A percentile compares a stretch with the other conserved stretches of the same genome.
Conservation (phyloP, 2,329 filamentous ascomycete species). For the Sporothrix humicola region DNA sequence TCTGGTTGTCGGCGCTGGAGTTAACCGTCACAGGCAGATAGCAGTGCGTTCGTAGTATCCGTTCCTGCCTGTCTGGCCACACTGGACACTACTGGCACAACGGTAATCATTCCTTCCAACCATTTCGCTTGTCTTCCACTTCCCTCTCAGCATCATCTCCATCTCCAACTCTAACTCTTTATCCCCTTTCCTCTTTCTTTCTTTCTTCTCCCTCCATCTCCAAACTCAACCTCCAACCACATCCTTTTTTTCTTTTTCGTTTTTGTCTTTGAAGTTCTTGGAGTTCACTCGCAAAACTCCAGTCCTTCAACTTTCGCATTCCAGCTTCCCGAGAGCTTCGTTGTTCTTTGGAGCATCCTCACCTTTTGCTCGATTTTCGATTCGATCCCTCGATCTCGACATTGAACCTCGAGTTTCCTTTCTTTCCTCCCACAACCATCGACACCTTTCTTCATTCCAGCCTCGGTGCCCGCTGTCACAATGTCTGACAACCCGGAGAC, state of each 20-base stretch:
- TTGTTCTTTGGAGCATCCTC: neutral
- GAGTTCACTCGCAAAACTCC: neutral
- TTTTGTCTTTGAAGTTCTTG: neutral
- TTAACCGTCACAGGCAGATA: neutral
- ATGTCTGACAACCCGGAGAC: slow-evolving; percentile 66
- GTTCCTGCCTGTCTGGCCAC: slow-evolving; percentile 30
- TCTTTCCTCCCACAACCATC: slow-evolving; percentile 16
- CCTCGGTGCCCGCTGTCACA: slow-evolving; percentile 48
- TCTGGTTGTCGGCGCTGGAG: neutral
- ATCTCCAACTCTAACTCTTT: slow-evolving; percentile 24
- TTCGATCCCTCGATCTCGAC: slow-evolving; percentile 1
- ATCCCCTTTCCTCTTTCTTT: slow-evolving; percentile 19
- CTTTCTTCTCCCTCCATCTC: slow-evolving; percentile 21
- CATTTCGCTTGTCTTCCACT: slow-evolving; percentile 33
- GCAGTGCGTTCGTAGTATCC: slow-evolving; percentile 8
- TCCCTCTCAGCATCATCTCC: slow-evolving; percentile 22
- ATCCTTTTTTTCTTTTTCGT: slow-evolving; percentile 4
- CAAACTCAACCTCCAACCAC: slow-evolving; percentile 14
- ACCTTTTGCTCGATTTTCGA: neutral
- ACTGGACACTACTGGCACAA: too few relatives aligned
- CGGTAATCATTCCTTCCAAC: slow-evolving; percentile 33
- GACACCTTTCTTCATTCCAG: neutral
- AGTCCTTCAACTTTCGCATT: too few relatives aligned
- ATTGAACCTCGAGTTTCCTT: neutral
- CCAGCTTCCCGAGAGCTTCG: neutral